Conservation (phyloP, 1,139 yeast genomes). For the Scheffersomyces illinoinensis region DNA sequence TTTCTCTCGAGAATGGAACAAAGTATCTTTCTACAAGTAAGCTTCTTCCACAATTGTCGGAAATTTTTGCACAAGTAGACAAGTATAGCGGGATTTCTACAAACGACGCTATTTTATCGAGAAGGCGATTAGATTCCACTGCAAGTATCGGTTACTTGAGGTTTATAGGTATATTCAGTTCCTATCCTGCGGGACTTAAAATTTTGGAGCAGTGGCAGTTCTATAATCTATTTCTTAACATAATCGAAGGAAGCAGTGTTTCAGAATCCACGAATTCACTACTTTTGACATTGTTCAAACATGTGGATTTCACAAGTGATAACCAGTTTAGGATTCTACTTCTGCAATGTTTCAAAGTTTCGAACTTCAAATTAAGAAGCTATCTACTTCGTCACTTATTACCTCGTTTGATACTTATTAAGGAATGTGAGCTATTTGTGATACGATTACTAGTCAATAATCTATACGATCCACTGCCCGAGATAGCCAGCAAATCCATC, state of each 20-base stretch:
- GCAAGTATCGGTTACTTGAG: slow-evolving; percentile 75
- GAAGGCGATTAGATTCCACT: slow-evolving; percentile 59
- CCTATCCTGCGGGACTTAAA: slow-evolving; percentile 59
- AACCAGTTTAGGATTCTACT: slow-evolving; percentile 71
- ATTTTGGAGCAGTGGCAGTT: slow-evolving; percentile 82
- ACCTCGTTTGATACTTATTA: slow-evolving; percentile 37
- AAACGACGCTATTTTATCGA: slow-evolving; percentile 71
- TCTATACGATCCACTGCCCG: slow-evolving; percentile 64
- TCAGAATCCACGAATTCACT: slow-evolving; percentile 54
- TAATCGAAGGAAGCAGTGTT: slow-evolving; percentile 52
- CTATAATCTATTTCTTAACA: slow-evolving; percentile 75
- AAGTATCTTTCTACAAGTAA: slow-evolving; percentile 71
- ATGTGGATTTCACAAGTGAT: slow-evolving; percentile 61
- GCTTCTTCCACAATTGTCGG: slow-evolving; percentile 82
- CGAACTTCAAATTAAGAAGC: slow-evolving; percentile 52
- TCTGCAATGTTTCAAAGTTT: slow-evolving; percentile 61
- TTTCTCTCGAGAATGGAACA: slow-evolving; percentile 64
- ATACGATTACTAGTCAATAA: slow-evolving; percentile 62
- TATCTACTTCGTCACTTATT: slow-evolving; percentile 57
- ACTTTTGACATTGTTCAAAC: slow-evolving; percentile 55
- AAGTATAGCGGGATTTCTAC: slow-evolving; percentile 76
- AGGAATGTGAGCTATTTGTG: slow-evolving; percentile 38
- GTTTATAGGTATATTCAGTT: slow-evolving; percentile 72
- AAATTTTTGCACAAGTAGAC: slow-evolving; percentile 82
- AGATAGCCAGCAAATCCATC: slow-evolving; percentile 44